Evolutionary conservation across 1,139 yeast species (phyloP).

Genomic region (Cylindricascospora bacillispora): DNA sequence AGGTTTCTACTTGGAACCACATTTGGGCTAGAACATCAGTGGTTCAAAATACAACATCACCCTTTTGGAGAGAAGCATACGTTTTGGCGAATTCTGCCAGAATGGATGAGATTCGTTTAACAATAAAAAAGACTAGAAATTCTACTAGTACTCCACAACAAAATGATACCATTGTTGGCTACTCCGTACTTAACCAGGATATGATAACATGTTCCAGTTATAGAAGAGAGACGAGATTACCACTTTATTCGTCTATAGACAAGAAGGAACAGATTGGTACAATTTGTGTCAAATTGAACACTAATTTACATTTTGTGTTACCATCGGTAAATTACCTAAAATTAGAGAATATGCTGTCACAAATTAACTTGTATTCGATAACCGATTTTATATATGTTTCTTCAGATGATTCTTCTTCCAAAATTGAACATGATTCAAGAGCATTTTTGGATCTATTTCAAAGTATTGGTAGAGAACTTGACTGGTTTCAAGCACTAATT

Average conservation of each 20-base stretch:
- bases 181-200: conserved; percentile 44
- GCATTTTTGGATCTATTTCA: conserved; percentile 56
- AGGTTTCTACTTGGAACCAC: conserved; percentile 45
- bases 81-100: conserved; percentile 43
- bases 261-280: conserved; percentile 37
- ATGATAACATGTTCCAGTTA: conserved; percentile 27
- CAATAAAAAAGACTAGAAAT: conserved; percentile 35
- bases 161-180: conserved; percentile 32
- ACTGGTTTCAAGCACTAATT: conserved; percentile 59
- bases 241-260: conserved; percentile 18
- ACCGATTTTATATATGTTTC: conserved; percentile 2
- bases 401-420: conserved; percentile 19
- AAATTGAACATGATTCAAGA: conserved; percentile 33
- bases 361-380: conserved; percentile 20
- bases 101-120: conserved; percentile 40
- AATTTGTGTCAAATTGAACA: conserved; percentile 40
- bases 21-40: conserved; percentile 61
- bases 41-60: conserved; percentile 36
- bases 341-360: conserved; percentile 45
- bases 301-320: conserved; percentile 47
- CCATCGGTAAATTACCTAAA: conserved; percentile 46
- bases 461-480: conserved; percentile 46
- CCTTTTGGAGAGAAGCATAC: conserved; percentile 66
- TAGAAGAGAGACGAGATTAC: conserved; percentile 26
- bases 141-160: too few species aligned